These are phyloP conservation scores for Chytriomyces hyalinus DNA, from an alignment of 192 early-diverging fungal genomes.

Conservation along the genomic window DNA sequence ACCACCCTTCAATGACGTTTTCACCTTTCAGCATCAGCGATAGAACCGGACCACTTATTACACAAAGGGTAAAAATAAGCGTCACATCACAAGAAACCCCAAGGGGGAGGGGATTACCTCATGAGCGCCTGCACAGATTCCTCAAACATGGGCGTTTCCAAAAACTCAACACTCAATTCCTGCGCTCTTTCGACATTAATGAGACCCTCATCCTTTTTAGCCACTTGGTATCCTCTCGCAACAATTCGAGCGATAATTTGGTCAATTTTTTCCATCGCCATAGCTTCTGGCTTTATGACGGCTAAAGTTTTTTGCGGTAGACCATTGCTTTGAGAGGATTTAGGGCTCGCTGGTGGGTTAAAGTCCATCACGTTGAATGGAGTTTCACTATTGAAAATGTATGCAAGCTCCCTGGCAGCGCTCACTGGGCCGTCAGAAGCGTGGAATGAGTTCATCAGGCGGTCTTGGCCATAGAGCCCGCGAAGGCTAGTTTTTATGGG, in stretches of 20 bases:
- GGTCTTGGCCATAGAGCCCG: slow-evolving; percentile 60
- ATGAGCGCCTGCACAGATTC: slow-evolving; percentile 49
- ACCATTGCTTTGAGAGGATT: slow-evolving; percentile 3
- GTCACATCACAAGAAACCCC: background rate
- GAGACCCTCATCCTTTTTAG: slow-evolving; percentile 55
- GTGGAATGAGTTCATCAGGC: slow-evolving; percentile 61
- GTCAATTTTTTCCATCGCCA: slow-evolving; percentile 49
- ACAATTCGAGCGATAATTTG: slow-evolving; percentile 58
- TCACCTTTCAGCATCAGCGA: slow-evolving; percentile 59
- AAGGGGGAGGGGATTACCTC: slow-evolving; percentile 22
- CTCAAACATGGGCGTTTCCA: slow-evolving; percentile 45
- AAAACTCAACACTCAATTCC: slow-evolving; percentile 47
- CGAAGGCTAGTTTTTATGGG: slow-evolving; percentile 47
- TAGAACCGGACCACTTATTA: slow-evolving; percentile 43
- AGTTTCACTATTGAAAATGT: slow-evolving; percentile 37
- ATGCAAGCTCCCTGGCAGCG: slow-evolving; percentile 51
- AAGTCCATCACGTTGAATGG: slow-evolving; percentile 10
- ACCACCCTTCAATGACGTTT: slow-evolving; percentile 55
- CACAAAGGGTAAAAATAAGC: background rate
- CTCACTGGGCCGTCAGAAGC: slow-evolving; percentile 52
- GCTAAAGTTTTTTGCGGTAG: slow-evolving; percentile 56
- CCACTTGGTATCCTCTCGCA: slow-evolving; percentile 50
- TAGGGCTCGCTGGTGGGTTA: slow-evolving; percentile 9
- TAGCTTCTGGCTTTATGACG: slow-evolving; percentile 60
- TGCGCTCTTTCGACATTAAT: slow-evolving; percentile 44